Evolutionary conservation across 1,284 basidiomycete genomes (phyloP), one percentile per base, ranked within the genome.

Genomic region (Hymenochaete sp.): DNA sequence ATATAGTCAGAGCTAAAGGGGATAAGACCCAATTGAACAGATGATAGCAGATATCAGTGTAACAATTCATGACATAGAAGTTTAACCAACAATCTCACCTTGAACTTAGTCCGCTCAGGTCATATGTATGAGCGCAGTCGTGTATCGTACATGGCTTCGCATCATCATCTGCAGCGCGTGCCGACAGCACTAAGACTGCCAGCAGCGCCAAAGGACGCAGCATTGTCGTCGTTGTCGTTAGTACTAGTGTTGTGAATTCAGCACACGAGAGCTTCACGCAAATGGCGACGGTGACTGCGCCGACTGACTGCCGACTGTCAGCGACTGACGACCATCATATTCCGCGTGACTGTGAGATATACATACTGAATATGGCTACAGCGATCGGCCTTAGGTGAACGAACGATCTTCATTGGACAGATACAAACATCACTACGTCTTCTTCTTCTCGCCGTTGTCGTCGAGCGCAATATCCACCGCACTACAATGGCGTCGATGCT

Each of bases 1-100:
- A 70, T 60, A 55, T 82, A 81, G 59, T 86, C 82, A 53, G 72
- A 75, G 50, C 82, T 86, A 50, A 36, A 31, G 32, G 27, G 14
- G 22, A 18, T 21, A 36, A 27, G n/a, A 31, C 4, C 19, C 4
- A 42, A 33, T 37, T n/a, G 31, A 36, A 8, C 31, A 18, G 3
- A 13, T 35, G 14, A 19, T 31, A 10, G 24, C 16, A 21, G 32
- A 18, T 10, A 2, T 31, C 31, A 25, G 7, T 38, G 28, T 31
- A 31, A 9, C 28, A 14, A 10, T 29, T 22, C 31, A 8, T 28
- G 18, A 9, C 28, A 21, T 14, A 3, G 19, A 31, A 1, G 22
- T 10, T 8, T n/a, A 41, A 10, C 18, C 21, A 28, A 47, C 13
- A 18, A 35, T 39, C 59, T 44, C 62, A 80, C 79, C 63, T 73